Base-by-base conservation (phyloP, 78 protist species). In the Dictyostelium discoideum region DNA sequence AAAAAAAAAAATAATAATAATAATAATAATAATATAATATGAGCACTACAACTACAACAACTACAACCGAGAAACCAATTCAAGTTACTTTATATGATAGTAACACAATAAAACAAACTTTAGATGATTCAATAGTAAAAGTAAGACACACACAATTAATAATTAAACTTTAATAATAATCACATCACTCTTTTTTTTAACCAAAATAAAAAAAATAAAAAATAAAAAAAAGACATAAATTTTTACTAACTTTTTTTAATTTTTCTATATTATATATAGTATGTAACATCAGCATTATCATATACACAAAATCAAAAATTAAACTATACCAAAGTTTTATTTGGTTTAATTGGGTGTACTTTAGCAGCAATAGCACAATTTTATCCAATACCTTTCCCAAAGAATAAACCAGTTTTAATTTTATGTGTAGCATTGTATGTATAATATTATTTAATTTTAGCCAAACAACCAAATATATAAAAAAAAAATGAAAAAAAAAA, bases 301-400 rank as follows among this genome's bases (percentile, higher is more conserved):
- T 90, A 46, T 82, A 37, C 10, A 18, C 94, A 90, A 72, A 40
- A 82, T 72, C 94, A 90, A 46, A 82, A n/a, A 48, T n/a, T 82
- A 18, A 90, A 90, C 20, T 82, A 82, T 48, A 60, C 37, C 39
- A 90, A 90, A 50, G 94, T 90, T 29, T 10, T 69, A 22, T n/a
- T 90, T 20, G 94, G 94, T 22, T 10, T 82, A 20, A n/a, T 90
- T 9, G 94, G 94, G 16, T 92, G 96, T 85, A n/a, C 50, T 18
- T 26, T 84, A 24, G 92, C 92, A 29, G 92, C 67, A 7, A 26
- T 85, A 3, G 46, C 93, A n/a, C 96, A 92, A 65, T 92, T 92
- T 72, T 92, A 92, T 48, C 96, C 96, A 48, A 44, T 67, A 5
- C 96, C 96, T 42, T 84, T 78, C 84, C 96, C 96, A 79, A 76